These are phyloP conservation scores for Neopestalotiopsis rosae DNA, from an alignment of 2,329 filamentous ascomycete genomes.

Conservation along the genomic window DNA sequence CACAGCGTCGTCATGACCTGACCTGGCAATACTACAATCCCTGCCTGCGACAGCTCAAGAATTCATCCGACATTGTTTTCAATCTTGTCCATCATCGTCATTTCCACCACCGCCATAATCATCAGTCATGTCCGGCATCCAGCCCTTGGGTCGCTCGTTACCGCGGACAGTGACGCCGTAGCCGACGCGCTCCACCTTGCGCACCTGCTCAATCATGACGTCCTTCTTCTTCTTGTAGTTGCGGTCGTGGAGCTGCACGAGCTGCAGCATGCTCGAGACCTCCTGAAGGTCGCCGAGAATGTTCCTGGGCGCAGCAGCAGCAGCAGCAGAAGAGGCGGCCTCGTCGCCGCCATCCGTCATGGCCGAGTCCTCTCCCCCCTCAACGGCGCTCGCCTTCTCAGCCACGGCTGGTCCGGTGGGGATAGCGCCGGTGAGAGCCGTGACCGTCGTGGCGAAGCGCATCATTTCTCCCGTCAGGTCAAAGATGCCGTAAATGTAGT, in stretches of 20 bases:
- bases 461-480: conserved; percentile 96
- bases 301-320: conserved; percentile 46
- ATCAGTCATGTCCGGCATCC: conserved; percentile 20
- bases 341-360: conserved; percentile 50
- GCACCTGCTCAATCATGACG: conserved; percentile 85
- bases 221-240: conserved; percentile 79
- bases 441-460: conserved; percentile 89
- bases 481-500: conserved; percentile 90
- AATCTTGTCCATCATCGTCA: conserved; percentile 12
- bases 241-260: conserved; percentile 64
- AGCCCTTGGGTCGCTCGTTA: conserved; percentile 44
- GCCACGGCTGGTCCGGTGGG: conserved; percentile 42
- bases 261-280: conserved; percentile 78
- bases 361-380: conserved; percentile 46
- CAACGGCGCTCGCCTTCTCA: background rate
- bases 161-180: conserved; percentile 84
- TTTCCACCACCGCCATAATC: background rate
- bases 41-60: background rate
- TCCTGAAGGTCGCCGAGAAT: conserved; percentile 83
- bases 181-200: conserved; percentile 89
- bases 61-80: background rate
- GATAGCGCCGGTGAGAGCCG: conserved; percentile 73
- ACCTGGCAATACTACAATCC: background rate
- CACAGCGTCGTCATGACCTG: background rate
- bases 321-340: conserved; percentile 21